Evolutionary conservation across 345 rosid species (phyloP), one percentile per base, ranked within the genome.

Genomic region (Salix exigua): DNA sequence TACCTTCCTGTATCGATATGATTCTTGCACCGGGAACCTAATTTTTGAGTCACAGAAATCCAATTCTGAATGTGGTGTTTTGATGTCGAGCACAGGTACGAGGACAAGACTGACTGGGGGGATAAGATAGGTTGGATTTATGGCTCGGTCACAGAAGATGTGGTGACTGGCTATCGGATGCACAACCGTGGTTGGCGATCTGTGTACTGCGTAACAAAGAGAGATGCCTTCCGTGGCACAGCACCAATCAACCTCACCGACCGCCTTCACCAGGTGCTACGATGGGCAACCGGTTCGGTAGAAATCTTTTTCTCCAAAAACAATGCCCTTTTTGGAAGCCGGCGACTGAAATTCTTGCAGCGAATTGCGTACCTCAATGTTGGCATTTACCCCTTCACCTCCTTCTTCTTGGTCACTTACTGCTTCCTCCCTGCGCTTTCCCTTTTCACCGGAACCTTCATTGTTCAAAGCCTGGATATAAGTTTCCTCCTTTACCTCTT

Each of bases 141-240:
- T 62, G 94, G 94, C 1, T 90, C 94, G 0, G 94, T 90, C 26
- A 90, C 94, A 2, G 92, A 88, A 78, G 97, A 94, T 40, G 98
- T 94, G 72, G 97, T 94, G 30, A 94, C 98, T 0, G 98, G 98
- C 1, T 94, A 92, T 68, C 85, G 98, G 62, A 94, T 94, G 97
- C 98, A 94, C 83, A 94, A 94, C 88, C 92, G 98, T 4, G 98
- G 98, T 17, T 94, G 98, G 98, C 73, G 98, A 33, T 94, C 98
- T 0, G 81, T 94, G 21, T 94, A 94, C 78, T 94, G 98, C 72
- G 80, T 94, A 50, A 94, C 98, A 5, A 94, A 92, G 70, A 87
- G 98, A 3, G 98, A 92, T 7, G 97, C 98, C 4, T 94, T 94
- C 73, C 93, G 94, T 0, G 98, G 98, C 46, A 83, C 97, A 0